Evolutionary conservation across 768 basidiomycete genomes (phyloP).

Genomic region (Podaxis sp.): DNA sequence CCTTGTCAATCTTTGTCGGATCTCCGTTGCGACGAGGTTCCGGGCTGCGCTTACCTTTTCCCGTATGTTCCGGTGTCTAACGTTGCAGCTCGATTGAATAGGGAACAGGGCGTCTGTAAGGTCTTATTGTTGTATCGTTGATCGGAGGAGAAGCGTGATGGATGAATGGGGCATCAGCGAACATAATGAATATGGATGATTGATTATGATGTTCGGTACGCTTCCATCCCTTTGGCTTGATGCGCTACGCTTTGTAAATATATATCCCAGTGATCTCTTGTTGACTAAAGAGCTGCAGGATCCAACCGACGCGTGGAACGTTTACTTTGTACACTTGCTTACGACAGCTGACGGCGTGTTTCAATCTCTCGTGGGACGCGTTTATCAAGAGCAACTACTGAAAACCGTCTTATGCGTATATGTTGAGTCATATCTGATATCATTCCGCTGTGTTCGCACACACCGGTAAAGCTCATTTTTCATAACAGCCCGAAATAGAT

Average conservation of each 20-base stretch:
- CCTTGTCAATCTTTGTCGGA: not conserved
- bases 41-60: conserved; percentile 1
- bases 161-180: not conserved
- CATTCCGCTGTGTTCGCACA: not conserved
- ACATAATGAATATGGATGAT: not conserved
- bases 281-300: not conserved
- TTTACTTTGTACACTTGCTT: not conserved
- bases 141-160: not conserved
- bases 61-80: not conserved
- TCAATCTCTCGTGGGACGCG: too few species aligned
- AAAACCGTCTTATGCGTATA: not conserved
- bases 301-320: not conserved
- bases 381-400: too few species aligned
- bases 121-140: not conserved
- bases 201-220: not conserved
- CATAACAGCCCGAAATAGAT: not conserved
- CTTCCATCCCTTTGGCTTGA: not conserved
- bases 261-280: not conserved
- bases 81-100: not conserved
- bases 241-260: not conserved
- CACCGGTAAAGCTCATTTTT: too few species aligned
- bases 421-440: not conserved
- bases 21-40: not conserved
- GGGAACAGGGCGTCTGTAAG: not conserved
- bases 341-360: not conserved